These are phyloP conservation scores for Periconia sp. DNA, from an alignment of 2,329 filamentous ascomycete species.

Conservation along the genomic window DNA sequence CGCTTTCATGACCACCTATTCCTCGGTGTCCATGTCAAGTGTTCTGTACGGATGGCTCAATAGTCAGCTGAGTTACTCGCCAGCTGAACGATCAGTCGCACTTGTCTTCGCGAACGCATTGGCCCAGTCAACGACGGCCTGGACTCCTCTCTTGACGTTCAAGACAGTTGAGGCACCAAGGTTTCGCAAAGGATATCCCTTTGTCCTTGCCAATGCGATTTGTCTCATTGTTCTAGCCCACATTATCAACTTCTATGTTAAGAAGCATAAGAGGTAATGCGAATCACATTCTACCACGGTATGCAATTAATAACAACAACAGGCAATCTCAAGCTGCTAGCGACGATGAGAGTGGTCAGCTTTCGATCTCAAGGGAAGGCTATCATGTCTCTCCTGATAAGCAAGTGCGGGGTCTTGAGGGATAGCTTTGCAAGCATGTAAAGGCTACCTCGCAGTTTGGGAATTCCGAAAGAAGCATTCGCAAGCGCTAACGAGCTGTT, in stretches of 20 bases:
- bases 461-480: too few relatives aligned
- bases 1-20: slow-evolving; percentile 58
- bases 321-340: neutral
- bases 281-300: too few relatives aligned
- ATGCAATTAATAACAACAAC: neutral
- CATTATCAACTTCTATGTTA: slow-evolving; percentile 19
- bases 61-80: slow-evolving; percentile 53
- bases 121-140: slow-evolving; percentile 62
- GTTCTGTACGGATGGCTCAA: slow-evolving; percentile 65
- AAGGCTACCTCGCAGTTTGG: too few relatives aligned
- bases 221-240: slow-evolving; percentile 41
- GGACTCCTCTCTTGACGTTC: slow-evolving; percentile 62
- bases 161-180: slow-evolving; percentile 53
- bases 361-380: slow-evolving; percentile 10
- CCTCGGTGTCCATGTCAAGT: slow-evolving; percentile 59
- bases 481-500: too few relatives aligned
- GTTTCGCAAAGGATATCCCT: slow-evolving; percentile 53
- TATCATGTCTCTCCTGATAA: slow-evolving; percentile 5
- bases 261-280: slow-evolving; percentile 16
- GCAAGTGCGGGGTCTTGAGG: slow-evolving; percentile 3
- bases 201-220: slow-evolving; percentile 47
- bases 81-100: slow-evolving; percentile 56
- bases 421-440: neutral
- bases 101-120: slow-evolving; percentile 60
- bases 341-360: slow-evolving; percentile 12